Evolutionary conservation across 805 yeast species (phyloP).

Genomic region (Nakazawaea wickerhamii): DNA sequence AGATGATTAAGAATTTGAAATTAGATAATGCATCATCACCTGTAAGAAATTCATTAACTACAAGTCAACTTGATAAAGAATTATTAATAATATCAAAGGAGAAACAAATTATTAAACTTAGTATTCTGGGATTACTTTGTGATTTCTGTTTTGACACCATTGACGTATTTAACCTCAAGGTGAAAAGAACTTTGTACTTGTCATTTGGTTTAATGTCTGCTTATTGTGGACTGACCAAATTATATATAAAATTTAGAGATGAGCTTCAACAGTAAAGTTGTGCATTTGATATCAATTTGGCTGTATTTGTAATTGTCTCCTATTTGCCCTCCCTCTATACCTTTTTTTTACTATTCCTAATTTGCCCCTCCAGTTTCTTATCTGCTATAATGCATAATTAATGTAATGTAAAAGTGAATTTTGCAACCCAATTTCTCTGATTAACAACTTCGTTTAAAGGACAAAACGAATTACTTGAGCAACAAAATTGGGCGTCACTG

Average conservation of each 20-base stretch:
- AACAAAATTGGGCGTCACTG: no score
- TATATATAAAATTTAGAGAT: conserved; percentile 20
- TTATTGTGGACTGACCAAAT: conserved; percentile 24
- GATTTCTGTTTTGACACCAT: conserved; percentile 45
- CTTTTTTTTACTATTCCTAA: no score
- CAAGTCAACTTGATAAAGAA: conserved; percentile 22
- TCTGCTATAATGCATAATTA: no score
- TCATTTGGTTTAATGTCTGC: conserved; percentile 29
- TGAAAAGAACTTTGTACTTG: conserved; percentile 24
- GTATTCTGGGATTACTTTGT: conserved; percentile 35
- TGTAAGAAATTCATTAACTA: conserved; percentile 11
- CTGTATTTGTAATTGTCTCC: no score
- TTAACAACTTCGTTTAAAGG: no score
- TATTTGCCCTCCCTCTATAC: no score
- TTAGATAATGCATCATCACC: conserved; percentile 15
- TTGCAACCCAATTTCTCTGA: no score
- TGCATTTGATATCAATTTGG: no score
- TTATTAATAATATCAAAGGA: conserved; percentile 29
- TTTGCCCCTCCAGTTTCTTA: no score
- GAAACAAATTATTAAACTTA: conserved; percentile 32
- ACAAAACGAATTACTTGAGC: no score
- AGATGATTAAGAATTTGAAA: conserved; percentile 34
- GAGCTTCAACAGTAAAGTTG: not conserved
- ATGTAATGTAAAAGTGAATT: no score
- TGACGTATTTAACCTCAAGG: conserved; percentile 36